Percentiles rank a stretch among this genome's conserved stretches.
Evolutionary conservation across 1,139 yeast species (phyloP).

Genomic region (Debaryomycetaceae sp.): DNA sequence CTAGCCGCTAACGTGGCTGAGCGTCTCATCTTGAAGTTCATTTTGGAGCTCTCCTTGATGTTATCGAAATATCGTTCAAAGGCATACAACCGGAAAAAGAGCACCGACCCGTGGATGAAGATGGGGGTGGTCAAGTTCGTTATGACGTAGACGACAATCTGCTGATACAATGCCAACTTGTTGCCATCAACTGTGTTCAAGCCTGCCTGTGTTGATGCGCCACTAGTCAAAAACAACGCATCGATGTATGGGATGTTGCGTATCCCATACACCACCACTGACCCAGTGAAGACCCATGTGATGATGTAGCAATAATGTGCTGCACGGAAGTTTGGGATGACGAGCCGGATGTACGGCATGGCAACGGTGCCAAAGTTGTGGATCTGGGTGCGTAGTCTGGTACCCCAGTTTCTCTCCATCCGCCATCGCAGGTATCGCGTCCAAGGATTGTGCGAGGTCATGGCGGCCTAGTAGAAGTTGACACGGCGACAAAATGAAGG

Average conservation of each 20-base stretch:
- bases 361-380: constrained; percentile 19
- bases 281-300: constrained; percentile 52
- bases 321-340: constrained; percentile 72
- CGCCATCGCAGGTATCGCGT: constrained; percentile 7
- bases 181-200: constrained; percentile 73
- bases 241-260: constrained; percentile 68
- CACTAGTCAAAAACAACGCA: constrained; percentile 68
- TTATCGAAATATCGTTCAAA: constrained; percentile 84
- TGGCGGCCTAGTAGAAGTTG: constrained; percentile 1
- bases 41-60: constrained; percentile 69
- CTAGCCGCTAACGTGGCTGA: constrained; percentile 70
- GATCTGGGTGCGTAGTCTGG: constrained; percentile 20
- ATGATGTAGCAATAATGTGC: constrained; percentile 72
- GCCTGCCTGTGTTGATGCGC: constrained; percentile 90
- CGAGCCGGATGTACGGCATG: constrained; percentile 44
- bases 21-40: constrained; percentile 75
- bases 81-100: constrained; percentile 81
- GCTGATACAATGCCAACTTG: constrained; percentile 66
- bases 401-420: constrained; percentile 13
- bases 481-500: background rate
- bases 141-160: constrained; percentile 56
- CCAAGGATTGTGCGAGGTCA: background rate
- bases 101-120: constrained; percentile 75
- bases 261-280: constrained; percentile 74
- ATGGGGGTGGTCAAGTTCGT: constrained; percentile 80